Conservation (phyloP, 2,329 filamentous ascomycete species). For the Cladosporium sp. region DNA sequence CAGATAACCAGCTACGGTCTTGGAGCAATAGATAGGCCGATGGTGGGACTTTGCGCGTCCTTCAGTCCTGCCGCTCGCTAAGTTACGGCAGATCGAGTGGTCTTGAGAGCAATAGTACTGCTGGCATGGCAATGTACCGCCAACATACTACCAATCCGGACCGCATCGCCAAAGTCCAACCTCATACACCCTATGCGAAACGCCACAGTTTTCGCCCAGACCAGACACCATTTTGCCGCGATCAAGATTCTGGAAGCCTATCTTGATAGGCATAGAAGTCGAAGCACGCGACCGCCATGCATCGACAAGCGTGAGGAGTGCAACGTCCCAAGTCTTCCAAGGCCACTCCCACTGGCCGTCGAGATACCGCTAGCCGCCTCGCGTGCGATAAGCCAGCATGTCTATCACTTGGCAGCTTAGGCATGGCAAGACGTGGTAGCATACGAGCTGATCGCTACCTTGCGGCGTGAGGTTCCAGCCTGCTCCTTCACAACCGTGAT, state of each 20-base stretch:
- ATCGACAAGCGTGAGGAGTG: not conserved
- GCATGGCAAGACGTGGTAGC: not conserved
- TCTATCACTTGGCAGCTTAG: slow-evolving; percentile 3
- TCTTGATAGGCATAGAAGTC: not conserved
- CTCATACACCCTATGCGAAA: not conserved
- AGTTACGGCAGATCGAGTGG: no score
- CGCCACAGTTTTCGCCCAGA: not conserved
- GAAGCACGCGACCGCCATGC: not conserved
- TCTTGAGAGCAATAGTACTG: not conserved
- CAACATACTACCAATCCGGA: no score
- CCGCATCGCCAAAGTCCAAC: no score
- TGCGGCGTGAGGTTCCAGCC: not conserved
- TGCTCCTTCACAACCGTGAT: not conserved
- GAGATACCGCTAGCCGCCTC: not conserved
- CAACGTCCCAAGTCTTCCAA: not conserved
- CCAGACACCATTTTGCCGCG: not conserved
- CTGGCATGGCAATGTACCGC: not conserved
- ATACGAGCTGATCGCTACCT: not conserved
- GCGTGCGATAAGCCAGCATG: not conserved
- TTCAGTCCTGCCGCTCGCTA: no score
- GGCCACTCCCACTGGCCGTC: not conserved
- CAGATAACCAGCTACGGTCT: no score
- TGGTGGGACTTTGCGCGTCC: no score
- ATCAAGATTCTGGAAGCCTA: not conserved
- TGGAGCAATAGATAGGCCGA: no score